Percentiles rank a stretch among this genome's conserved stretches.
These are phyloP conservation scores for Geoglossum glabrum DNA, from an alignment of 495 filamentous ascomycete species.

Conservation along the genomic window DNA sequence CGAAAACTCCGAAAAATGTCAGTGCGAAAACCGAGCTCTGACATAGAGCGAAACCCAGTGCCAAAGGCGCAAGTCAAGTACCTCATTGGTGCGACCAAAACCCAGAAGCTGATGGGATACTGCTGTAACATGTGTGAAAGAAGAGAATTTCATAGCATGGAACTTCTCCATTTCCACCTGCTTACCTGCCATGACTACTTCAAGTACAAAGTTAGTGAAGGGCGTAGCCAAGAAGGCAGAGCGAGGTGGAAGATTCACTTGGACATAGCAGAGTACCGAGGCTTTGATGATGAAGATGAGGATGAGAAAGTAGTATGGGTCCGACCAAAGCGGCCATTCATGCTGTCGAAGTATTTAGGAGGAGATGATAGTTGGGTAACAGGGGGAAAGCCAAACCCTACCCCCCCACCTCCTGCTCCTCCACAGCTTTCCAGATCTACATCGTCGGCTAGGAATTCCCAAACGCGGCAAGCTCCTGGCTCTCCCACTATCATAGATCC, in stretches of 20 bases:
- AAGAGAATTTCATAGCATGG: not conserved
- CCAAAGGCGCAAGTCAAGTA: not conserved
- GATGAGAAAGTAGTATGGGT: conserved; percentile 1
- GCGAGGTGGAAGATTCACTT: not conserved
- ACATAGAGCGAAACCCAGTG: not conserved
- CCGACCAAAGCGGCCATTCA: conserved; percentile 3
- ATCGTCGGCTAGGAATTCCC: not conserved
- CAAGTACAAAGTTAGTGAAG: not conserved
- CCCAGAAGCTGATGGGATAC: not conserved
- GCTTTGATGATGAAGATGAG: not conserved
- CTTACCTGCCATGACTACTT: conserved; percentile 4
- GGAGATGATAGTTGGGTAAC: conserved; percentile 8
- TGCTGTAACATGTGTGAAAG: conserved; percentile 1
- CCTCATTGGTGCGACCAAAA: not conserved
- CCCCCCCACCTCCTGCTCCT: not conserved
- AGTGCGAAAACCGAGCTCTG: not conserved
- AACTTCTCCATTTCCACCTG: conserved; percentile 5
- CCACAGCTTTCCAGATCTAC: not conserved
- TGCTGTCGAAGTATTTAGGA: conserved; percentile 3
- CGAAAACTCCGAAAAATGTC: not conserved
- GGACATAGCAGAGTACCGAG: not conserved
- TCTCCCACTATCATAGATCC: not conserved
- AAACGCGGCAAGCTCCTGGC: not conserved
- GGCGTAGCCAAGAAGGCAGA: not conserved
- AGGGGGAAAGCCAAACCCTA: not conserved